Evolutionary conservation across 768 basidiomycete genomes (phyloP).

Genomic region (Floccularia luteovirens): DNA sequence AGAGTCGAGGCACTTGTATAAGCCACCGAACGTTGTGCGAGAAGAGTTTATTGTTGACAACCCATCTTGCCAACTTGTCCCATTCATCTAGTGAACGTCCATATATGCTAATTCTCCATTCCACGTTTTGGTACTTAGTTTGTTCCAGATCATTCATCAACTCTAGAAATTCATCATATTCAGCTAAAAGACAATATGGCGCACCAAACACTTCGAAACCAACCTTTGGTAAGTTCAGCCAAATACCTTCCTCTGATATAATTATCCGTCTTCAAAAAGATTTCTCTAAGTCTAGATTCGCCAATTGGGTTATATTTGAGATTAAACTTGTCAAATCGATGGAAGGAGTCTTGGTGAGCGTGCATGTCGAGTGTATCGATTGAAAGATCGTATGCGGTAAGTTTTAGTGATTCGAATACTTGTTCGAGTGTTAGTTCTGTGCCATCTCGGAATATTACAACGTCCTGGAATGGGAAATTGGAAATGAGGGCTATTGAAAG

Average conservation of each 20-base stretch:
- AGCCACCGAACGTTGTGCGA: constrained; percentile 99
- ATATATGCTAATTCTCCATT: constrained; percentile 97
- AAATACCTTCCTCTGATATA: constrained; percentile 87
- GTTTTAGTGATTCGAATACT: constrained; percentile 93
- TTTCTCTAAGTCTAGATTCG: constrained; percentile 89
- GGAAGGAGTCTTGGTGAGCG: constrained; percentile 96
- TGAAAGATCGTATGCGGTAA: constrained; percentile 95
- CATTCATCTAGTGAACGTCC: constrained; percentile 80
- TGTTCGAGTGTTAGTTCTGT: constrained; percentile 81
- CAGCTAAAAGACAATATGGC: background rate
- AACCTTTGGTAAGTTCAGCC: constrained; percentile 90
- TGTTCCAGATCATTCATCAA: constrained; percentile 97
- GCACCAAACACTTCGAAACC: constrained; percentile 4
- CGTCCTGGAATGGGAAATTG: constrained; percentile 47
- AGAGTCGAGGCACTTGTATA: constrained; percentile 90
- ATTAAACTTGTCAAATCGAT: constrained; percentile 98
- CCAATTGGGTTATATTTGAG: constrained; percentile 97
- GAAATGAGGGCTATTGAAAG: background rate
- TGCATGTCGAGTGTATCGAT: constrained; percentile 99
- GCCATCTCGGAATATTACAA: constrained; percentile 93
- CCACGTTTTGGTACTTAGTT: constrained; percentile 98
- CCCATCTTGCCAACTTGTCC: constrained; percentile 98
- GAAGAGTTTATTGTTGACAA: constrained; percentile 85
- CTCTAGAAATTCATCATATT: constrained; percentile 40
- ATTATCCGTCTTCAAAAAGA: constrained; percentile 98